Evolutionary conservation across 169 alveolate genomes (phyloP).

Genomic region (Eimeria maxima): DNA sequence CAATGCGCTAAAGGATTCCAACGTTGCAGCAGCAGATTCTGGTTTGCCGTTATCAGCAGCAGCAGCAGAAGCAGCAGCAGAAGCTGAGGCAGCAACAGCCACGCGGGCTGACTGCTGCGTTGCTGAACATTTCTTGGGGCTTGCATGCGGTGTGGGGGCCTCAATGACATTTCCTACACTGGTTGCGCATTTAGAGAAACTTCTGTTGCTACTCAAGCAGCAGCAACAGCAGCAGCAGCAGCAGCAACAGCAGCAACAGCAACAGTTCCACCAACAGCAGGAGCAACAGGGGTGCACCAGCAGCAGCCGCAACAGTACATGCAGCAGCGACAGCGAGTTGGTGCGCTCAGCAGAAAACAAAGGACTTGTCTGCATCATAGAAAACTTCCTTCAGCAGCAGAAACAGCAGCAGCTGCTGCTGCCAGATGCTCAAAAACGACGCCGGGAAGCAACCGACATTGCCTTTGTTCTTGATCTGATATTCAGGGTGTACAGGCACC

Average conservation of each 20-base stretch:
- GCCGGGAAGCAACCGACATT: not conserved
- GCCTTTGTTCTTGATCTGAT: not conserved
- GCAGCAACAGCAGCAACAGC: too few species aligned
- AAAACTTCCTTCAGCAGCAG: too few species aligned
- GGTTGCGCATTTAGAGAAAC: conserved; percentile 3
- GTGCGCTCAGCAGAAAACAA: too few species aligned
- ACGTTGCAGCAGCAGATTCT: too few species aligned
- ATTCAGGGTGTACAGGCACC: conserved; percentile 38
- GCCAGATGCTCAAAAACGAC: not conserved
- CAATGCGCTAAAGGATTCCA: not conserved
- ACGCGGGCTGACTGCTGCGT: conserved; percentile 46
- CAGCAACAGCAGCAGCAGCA: too few species aligned
- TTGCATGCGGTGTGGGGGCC: conserved; percentile 29
- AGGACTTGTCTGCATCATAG: too few species aligned
- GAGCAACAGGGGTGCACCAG: too few species aligned
- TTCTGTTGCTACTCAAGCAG: not conserved
- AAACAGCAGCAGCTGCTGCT: conserved; percentile 5
- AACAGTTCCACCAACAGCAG: too few species aligned
- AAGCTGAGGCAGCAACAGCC: not conserved
- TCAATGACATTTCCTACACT: not conserved
- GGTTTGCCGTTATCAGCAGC: not conserved
- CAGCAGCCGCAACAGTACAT: too few species aligned
- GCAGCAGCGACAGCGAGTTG: too few species aligned
- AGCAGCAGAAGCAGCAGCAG: not conserved
- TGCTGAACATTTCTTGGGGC: not conserved